These are phyloP conservation scores for Lachnellula suecica DNA, from an alignment of 2,329 filamentous ascomycete species.

Conservation along the genomic window DNA sequence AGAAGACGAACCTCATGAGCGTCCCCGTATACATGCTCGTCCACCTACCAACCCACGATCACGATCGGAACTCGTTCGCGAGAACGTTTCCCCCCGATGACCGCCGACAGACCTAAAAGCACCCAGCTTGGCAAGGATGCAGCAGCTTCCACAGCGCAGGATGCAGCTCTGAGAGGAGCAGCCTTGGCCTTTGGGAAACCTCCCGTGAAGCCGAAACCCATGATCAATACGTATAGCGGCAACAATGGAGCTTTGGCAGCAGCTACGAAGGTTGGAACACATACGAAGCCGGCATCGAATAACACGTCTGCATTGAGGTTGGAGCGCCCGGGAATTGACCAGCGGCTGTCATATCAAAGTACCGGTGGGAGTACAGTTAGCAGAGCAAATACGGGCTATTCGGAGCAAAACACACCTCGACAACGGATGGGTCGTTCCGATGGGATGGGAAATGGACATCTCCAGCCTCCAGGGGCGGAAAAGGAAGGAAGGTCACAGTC, in stretches of 20 bases:
- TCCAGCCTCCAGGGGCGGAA: conserved; percentile 18
- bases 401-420: conserved; percentile 12
- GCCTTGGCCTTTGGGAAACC: conserved; percentile 46
- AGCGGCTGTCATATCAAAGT: conserved; percentile 13
- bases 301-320: conserved; percentile 6
- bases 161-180: conserved; percentile 49
- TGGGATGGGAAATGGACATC: conserved; percentile 10
- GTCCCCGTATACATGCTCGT: conserved; percentile 13
- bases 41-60: conserved; percentile 14
- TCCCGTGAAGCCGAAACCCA: conserved; percentile 38
- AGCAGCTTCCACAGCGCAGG: conserved; percentile 18
- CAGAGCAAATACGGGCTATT: conserved; percentile 10
- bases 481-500: conserved; percentile 50
- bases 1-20: conserved; percentile 13
- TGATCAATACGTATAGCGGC: conserved; percentile 37
- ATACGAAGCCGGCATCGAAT: conserved; percentile 4
- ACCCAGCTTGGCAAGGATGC: conserved; percentile 17
- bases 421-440: conserved; percentile 13
- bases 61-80: conserved; percentile 16
- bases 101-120: conserved; percentile 1
- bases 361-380: conserved; percentile 22
- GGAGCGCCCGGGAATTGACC: conserved; percentile 3
- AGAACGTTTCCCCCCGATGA: conserved; percentile 13
- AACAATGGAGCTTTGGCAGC: conserved; percentile 44
- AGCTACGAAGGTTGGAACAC: conserved; percentile 39